phyloP scores from a whole-genome alignment of 306 rosid species.

The Hippophae rhamnoides region DNA sequence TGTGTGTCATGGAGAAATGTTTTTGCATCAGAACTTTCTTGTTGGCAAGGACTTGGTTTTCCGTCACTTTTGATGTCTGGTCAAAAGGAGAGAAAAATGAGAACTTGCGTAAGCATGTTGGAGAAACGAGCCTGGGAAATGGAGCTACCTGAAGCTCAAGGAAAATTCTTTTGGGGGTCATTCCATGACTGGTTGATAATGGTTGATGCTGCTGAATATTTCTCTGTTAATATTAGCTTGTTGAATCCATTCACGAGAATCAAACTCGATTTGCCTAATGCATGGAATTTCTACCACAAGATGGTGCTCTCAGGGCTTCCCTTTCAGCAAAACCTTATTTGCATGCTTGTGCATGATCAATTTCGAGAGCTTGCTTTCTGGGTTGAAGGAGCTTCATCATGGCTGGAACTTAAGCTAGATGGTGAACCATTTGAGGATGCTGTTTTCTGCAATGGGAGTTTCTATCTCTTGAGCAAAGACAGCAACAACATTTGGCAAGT shows the following conservation, averaged over 20 bases:
- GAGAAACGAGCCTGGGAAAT: conserved; percentile 51
- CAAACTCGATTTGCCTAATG: conserved; percentile 33
- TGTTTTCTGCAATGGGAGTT: conserved; percentile 43
- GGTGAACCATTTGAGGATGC: conserved; percentile 58
- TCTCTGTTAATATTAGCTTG: conserved; percentile 30
- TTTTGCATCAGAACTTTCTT: conserved; percentile 38
- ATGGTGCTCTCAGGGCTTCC: conserved; percentile 46
- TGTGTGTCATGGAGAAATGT: conserved; percentile 46
- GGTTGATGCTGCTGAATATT: conserved; percentile 27
- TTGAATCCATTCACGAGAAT: conserved; percentile 42
- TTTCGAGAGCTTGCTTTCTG: conserved; percentile 36
- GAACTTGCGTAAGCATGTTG: conserved; percentile 42
- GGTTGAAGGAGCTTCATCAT: conserved; percentile 30
- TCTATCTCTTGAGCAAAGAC: conserved; percentile 39
- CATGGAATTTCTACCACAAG: conserved; percentile 60
- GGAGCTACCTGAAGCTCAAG: conserved; percentile 29
- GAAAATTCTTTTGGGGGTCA: conserved; percentile 59
- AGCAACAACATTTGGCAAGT: conserved; percentile 28
- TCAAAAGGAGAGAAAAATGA: conserved; percentile 31
- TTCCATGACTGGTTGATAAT: conserved; percentile 51
- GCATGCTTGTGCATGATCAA: conserved; percentile 44
- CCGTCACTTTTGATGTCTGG: conserved; percentile 57
- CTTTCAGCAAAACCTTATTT: conserved; percentile 24
- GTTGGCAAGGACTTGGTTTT: conserved; percentile 36
- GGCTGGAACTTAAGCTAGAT: conserved; percentile 30